Base-by-base conservation (phyloP, 2,329 filamentous ascomycete species). In the Mollisia scopiformis region DNA sequence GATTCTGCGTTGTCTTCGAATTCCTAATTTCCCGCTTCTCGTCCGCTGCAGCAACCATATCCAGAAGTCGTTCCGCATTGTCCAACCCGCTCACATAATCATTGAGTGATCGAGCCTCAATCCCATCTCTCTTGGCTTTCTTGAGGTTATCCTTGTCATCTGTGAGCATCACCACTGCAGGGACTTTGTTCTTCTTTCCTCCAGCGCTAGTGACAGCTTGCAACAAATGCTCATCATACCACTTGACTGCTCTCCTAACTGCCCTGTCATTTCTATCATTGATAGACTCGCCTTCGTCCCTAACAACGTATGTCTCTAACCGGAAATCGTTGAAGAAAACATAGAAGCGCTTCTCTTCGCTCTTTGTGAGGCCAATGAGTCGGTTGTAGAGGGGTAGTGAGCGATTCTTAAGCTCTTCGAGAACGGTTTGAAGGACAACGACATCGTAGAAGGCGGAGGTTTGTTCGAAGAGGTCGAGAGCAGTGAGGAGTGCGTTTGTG, bases 271-370 rank as follows among this genome's bases (percentile, higher is more conserved):
- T 99, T 57, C 95, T 86, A 75, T 99, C 95, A 74, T 99, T 99
- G 77, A 99, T 95, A 2, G 86, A 90, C 79, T 99, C 95, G 37
- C 91, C 89, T 6, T 83, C 76, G 21, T 88, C 84, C 63, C 95
- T 84, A 28, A 84, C 79, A 51, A 97, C 86, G 72, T 97, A 91
- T 0, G 95, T 99, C 76, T 99, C 96, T 39, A 93, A 81, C 55
- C 94, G 86, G 73, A 99, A 99, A 71, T 99, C 95, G 75, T 99
- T 99, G 85, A 98, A 98, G 75, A 99, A 99, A 55, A 99, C 92
- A 73, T 98, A 97, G 75, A 97, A 98, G 57, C 94, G 88, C 81
- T 99, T 99, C 67, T 96, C 93, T 70, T 97, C 93, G 72, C 94
- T 97, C 77, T 94, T 96, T 39, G 93, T 96, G 65, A 99, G 81